Evolutionary conservation across 371 early-diverging fungal species (phyloP).

Genomic region (Apophysomyces variabilis): DNA sequence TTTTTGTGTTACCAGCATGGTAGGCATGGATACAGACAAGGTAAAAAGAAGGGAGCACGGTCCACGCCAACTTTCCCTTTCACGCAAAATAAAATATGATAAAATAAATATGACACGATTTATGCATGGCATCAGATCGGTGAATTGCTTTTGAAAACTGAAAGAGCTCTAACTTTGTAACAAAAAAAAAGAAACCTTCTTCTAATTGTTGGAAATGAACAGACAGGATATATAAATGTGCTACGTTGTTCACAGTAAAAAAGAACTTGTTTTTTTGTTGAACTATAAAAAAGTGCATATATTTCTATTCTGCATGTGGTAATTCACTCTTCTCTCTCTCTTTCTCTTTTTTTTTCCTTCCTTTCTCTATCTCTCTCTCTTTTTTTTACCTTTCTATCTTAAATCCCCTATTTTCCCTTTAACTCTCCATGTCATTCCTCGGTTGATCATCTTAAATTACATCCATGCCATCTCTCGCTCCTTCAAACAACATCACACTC

Average conservation of each 20-base stretch:
- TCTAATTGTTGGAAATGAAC: neutral
- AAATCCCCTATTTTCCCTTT: neutral
- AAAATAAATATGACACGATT: neutral
- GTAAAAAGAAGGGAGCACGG: neutral
- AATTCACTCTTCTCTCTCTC: neutral
- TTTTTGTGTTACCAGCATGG: constrained; percentile 5
- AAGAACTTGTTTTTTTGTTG: constrained; percentile 3
- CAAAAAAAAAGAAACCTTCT: neutral
- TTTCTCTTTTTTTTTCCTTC: neutral
- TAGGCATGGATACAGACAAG: neutral
- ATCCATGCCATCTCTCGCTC: neutral
- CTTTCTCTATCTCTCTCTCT: neutral
- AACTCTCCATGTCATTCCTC: neutral
- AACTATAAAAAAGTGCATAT: neutral
- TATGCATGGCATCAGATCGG: neutral
- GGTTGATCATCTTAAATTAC: neutral
- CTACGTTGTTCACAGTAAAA: constrained; percentile 4
- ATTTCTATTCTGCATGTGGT: neutral
- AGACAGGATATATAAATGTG: neutral
- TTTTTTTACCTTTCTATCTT: no score
- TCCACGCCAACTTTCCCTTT: neutral
- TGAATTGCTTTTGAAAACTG: neutral
- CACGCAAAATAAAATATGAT: no score
- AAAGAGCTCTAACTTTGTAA: neutral
- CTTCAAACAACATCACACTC: neutral